These are phyloP conservation scores for Sanghuangporus weigelae DNA, from an alignment of 1,284 basidiomycete species.

Conservation along the genomic window DNA sequence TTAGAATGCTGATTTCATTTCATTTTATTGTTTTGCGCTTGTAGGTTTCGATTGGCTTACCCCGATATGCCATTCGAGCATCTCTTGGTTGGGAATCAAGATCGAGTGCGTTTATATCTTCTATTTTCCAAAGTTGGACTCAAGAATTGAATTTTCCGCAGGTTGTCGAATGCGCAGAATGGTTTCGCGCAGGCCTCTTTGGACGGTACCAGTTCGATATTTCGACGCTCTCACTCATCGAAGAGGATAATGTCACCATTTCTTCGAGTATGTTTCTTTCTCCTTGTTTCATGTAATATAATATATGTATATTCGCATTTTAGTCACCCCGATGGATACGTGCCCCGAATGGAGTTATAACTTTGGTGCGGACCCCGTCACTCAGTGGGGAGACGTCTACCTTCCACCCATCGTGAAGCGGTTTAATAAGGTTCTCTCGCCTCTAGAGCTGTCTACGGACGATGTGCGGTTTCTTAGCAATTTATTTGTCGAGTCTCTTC, in stretches of 20 bases:
- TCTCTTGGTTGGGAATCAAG: constrained; percentile 39
- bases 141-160: constrained; percentile 3
- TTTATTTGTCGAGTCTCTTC: background rate
- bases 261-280: constrained; percentile 35
- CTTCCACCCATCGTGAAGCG: constrained; percentile 34
- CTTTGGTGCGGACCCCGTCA: constrained; percentile 32
- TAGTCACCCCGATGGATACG: constrained; percentile 26
- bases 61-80: constrained; percentile 31
- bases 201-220: constrained; percentile 31
- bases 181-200: constrained; percentile 41
- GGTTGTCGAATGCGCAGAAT: constrained; percentile 40
- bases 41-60: constrained; percentile 34
- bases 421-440: constrained; percentile 32
- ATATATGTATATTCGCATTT: background rate
- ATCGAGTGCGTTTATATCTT: constrained; percentile 28
- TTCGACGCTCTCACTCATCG: constrained; percentile 33
- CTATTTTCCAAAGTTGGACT: background rate
- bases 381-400: constrained; percentile 35
- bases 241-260: constrained; percentile 34
- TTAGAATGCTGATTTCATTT: background rate
- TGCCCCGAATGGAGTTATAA: constrained; percentile 37
- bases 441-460: constrained; percentile 28
- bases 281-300: constrained; percentile 23
- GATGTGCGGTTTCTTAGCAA: constrained; percentile 19
- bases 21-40: background rate